Conservation (phyloP, 352 stramenopile genomes). For the Vaucheria bursata region DNA sequence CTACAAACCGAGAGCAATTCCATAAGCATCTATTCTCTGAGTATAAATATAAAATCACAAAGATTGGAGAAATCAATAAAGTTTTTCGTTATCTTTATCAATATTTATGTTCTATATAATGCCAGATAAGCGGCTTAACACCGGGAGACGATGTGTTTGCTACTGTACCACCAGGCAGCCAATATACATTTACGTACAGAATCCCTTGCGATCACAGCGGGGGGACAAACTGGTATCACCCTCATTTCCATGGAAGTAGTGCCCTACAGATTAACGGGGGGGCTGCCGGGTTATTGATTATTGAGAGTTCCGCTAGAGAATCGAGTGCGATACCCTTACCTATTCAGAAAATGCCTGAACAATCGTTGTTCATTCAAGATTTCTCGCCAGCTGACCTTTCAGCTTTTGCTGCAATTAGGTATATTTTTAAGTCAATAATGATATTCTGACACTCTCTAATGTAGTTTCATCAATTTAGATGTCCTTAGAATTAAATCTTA, state of each 20-base stretch:
- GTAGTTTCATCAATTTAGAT: no score
- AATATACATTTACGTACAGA: background rate
- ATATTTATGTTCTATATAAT: no score
- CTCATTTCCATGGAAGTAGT: slow-evolving; percentile 36
- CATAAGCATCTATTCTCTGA: no score
- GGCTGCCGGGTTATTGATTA: slow-evolving; percentile 26
- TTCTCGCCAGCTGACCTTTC: background rate
- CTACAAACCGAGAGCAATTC: no score
- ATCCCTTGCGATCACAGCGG: slow-evolving; percentile 11
- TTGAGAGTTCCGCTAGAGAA: slow-evolving; percentile 13
- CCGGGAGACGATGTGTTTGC: slow-evolving; percentile 26
- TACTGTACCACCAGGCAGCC: background rate
- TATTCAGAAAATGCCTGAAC: background rate
- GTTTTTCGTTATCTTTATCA: no score
- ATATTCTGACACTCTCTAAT: no score
- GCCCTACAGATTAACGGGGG: slow-evolving; percentile 34
- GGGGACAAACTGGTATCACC: slow-evolving; percentile 29
- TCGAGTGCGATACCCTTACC: background rate
- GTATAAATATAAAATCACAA: slow-evolving; percentile 36
- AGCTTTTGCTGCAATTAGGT: background rate
- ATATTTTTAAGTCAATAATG: no score
- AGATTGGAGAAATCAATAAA: no score
- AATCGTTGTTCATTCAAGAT: slow-evolving; percentile 24
- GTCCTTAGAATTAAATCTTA: no score
- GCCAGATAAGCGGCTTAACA: slow-evolving; percentile 28